Base-by-base conservation (phyloP, 2,329 filamentous ascomycete genomes). In the Exophiala lecanii-corni region DNA sequence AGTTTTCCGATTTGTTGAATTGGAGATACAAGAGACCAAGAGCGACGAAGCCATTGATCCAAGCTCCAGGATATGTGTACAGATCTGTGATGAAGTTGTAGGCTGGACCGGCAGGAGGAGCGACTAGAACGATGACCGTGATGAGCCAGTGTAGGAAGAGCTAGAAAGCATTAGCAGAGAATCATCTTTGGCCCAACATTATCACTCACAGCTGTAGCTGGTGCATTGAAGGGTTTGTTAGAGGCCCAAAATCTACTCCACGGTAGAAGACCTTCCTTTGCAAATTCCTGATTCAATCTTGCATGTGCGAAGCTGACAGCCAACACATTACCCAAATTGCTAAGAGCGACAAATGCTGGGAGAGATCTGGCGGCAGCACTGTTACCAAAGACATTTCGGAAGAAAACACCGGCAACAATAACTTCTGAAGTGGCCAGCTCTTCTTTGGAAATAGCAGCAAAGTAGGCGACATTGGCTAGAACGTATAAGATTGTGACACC, bases 161-260 rank as follows among this genome's bases (percentile, higher is more conserved):
- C 23, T 26, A 26, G 23, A 26, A 7, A 12, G 23, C 7, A 7
- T 7, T 12, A 26, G 23, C 6, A 26, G 23, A 26, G 23, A 26
- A 26, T 6, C 6, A 26, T 26, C 23, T 26, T 26, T 6, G 23
- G 12, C 12, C 6, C 12, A 26, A 26, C 12, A 26, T 26, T 26
- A 26, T 7, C 6, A 26, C 23, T 26, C 12, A 26, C 23, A n/a
- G 73, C 64, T 5, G 78, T 67, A n/a, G 77, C 72, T 0, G 82
- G 82, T 0, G 82, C 74, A 41, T 81, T 78, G 46, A 79, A 81
- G 0, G 82, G 82, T 62, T 74, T 76, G 54, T 80, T 81, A 2
- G 78, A 83, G 0, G 82, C 81, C 77, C 79, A 85, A 59, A 86
- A 76, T 2, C 70, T 70, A 47, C 76, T 78, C 41, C 73, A 81